Evolutionary conservation across 352 stramenopile genomes (phyloP).

Genomic region (Albugo candida): DNA sequence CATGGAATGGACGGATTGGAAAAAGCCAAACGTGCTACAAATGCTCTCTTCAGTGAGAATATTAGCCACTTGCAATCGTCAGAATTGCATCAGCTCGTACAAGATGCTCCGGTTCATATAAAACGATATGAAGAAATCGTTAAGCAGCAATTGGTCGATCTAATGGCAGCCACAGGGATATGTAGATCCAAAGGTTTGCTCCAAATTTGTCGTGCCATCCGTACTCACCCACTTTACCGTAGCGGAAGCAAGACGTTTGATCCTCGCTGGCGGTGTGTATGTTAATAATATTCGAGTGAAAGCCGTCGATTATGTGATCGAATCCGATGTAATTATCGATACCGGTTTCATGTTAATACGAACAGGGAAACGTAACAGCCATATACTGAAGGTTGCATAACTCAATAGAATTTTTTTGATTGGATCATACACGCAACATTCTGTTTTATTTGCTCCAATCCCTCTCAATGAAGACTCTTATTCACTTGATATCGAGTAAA

Average conservation of each 20-base stretch:
- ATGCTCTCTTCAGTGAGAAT: conserved; percentile 45
- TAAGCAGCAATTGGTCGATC: conserved; percentile 73
- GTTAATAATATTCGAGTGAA: conserved; percentile 80
- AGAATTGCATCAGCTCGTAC: conserved; percentile 46
- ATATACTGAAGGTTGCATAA: conserved; percentile 29
- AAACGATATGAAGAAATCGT: conserved; percentile 30
- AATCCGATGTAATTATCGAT: conserved; percentile 33
- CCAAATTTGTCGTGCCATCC: background rate
- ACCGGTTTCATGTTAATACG: conserved; percentile 45
- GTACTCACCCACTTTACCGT: background rate
- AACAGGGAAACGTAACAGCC: conserved; percentile 61
- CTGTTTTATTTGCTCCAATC: no score
- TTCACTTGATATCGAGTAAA: no score
- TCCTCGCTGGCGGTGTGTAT: conserved; percentile 90
- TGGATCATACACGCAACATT: no score
- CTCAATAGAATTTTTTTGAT: no score
- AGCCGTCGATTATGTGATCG: conserved; percentile 17
- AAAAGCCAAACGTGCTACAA: conserved; percentile 32
- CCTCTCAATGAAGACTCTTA: no score
- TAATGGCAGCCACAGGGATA: conserved; percentile 79
- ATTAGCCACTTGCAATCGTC: conserved; percentile 32
- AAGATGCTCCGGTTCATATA: conserved; percentile 29
- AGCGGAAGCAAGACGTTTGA: conserved; percentile 89
- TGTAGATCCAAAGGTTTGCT: conserved; percentile 79
- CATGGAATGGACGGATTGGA: conserved; percentile 79